These are phyloP conservation scores for Suillus tomentosus DNA, from an alignment of 768 basidiomycete species.

Conservation along the genomic window DNA sequence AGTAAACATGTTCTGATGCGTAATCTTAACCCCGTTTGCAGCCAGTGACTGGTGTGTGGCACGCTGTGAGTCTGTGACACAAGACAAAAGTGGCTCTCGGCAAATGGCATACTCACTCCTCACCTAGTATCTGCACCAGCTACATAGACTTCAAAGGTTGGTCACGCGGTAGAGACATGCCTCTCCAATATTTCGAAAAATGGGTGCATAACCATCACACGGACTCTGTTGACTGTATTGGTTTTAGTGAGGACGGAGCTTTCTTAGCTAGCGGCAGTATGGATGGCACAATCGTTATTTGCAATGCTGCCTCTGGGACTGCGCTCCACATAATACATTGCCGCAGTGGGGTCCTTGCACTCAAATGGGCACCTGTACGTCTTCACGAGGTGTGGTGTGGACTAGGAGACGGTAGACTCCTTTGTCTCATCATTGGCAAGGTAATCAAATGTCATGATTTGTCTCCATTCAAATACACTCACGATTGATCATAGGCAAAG, in stretches of 20 bases:
- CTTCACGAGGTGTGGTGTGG: conserved; percentile 11
- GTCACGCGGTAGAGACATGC: background rate
- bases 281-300: conserved; percentile 8
- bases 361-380: conserved; percentile 3
- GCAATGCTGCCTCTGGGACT: conserved; percentile 2
- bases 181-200: conserved; percentile 11
- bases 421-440: conserved; percentile 7
- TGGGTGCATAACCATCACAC: conserved; percentile 4
- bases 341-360: conserved; percentile 5
- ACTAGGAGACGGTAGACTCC: conserved; percentile 7
- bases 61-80: too few species aligned
- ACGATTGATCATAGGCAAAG: conserved; percentile 4
- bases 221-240: conserved; percentile 8
- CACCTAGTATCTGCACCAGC: too few species aligned
- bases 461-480: background rate
- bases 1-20: too few species aligned
- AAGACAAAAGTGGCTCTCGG: too few species aligned
- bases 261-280: conserved; percentile 10
- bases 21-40: too few species aligned
- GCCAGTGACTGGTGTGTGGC: too few species aligned
- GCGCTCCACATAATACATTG: conserved; percentile 5
- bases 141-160: too few species aligned
- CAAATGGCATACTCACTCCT: too few species aligned
- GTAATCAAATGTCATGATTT: background rate
- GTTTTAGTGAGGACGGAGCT: conserved; percentile 3